Evolutionary conservation across 2,329 filamentous ascomycete species (phyloP).

Genomic region (Coniochaeta sp.): DNA sequence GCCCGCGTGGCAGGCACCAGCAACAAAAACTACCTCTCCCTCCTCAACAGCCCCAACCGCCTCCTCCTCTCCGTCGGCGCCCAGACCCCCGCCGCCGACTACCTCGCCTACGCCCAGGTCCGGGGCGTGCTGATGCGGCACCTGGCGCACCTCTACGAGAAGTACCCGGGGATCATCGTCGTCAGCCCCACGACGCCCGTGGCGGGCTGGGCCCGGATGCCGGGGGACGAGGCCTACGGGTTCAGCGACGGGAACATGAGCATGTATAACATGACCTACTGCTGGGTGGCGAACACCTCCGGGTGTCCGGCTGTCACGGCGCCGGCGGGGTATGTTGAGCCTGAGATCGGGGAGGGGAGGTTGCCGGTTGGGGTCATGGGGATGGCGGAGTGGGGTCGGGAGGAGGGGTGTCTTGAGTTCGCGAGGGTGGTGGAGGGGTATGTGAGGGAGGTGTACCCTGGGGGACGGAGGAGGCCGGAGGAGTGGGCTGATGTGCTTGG

Average conservation of each 20-base stretch:
- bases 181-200: constrained; percentile 71
- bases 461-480: constrained; percentile 40
- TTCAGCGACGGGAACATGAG: constrained; percentile 65
- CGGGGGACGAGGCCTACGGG: constrained; percentile 59
- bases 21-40: constrained; percentile 39
- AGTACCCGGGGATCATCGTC: constrained; percentile 68
- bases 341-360: constrained; percentile 47
- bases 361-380: constrained; percentile 56
- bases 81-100: constrained; percentile 60
- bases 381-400: constrained; percentile 58
- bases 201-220: constrained; percentile 61
- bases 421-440: constrained; percentile 50
- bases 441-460: constrained; percentile 37
- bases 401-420: constrained; percentile 56
- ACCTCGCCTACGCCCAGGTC: constrained; percentile 65
- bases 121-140: constrained; percentile 74
- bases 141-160: constrained; percentile 60
- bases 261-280: constrained; percentile 76
- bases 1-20: constrained; percentile 31
- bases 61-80: constrained; percentile 59
- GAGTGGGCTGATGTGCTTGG: constrained; percentile 53
- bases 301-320: constrained; percentile 70
- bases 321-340: constrained; percentile 65
- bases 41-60: constrained; percentile 60
- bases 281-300: constrained; percentile 76